A percentile compares a stretch with the other conserved stretches of the same genome.
Conservation (phyloP, 1,139 yeast genomes). For the Suhomyces yuchorum region DNA sequence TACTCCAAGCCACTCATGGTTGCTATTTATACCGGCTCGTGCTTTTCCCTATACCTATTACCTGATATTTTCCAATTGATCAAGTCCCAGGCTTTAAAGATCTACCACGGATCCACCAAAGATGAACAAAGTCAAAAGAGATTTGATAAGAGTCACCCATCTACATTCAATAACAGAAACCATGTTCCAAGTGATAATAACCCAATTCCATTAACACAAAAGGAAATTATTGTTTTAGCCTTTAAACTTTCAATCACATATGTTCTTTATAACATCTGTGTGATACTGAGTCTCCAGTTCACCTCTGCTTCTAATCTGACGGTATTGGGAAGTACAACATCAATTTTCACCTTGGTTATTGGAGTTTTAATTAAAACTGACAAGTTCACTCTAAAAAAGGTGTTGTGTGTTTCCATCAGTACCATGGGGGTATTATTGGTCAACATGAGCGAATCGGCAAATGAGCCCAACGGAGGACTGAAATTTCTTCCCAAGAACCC, state of each 20-base stretch:
- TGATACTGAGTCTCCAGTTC: constrained; percentile 44
- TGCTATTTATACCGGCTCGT: constrained; percentile 49
- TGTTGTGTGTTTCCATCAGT: constrained; percentile 47
- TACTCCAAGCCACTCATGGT: constrained; percentile 52
- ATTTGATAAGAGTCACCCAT: not conserved
- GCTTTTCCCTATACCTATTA: constrained; percentile 46
- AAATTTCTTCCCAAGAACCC: constrained; percentile 43
- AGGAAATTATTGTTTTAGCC: constrained; percentile 40
- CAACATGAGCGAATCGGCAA: constrained; percentile 37
- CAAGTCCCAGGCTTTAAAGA: not conserved
- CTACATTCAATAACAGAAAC: not conserved
- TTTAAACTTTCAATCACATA: constrained; percentile 45
- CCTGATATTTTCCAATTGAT: constrained; percentile 32
- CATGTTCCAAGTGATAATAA: not conserved
- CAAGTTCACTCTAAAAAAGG: constrained; percentile 42
- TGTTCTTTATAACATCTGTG: constrained; percentile 41
- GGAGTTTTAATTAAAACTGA: constrained; percentile 47
- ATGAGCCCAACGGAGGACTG: constrained; percentile 22
- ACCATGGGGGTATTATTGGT: constrained; percentile 51
- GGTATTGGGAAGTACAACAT: constrained; percentile 52
- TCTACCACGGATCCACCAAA: not conserved
- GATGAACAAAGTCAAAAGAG: not conserved
- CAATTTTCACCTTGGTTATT: constrained; percentile 51
- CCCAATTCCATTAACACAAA: constrained; percentile 15
- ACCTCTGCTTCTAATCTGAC: constrained; percentile 59